A percentile compares a stretch with the other conserved stretches of the same genome.
Conservation (phyloP, 345 rosid species). For the Gossypium herbaceum region DNA sequence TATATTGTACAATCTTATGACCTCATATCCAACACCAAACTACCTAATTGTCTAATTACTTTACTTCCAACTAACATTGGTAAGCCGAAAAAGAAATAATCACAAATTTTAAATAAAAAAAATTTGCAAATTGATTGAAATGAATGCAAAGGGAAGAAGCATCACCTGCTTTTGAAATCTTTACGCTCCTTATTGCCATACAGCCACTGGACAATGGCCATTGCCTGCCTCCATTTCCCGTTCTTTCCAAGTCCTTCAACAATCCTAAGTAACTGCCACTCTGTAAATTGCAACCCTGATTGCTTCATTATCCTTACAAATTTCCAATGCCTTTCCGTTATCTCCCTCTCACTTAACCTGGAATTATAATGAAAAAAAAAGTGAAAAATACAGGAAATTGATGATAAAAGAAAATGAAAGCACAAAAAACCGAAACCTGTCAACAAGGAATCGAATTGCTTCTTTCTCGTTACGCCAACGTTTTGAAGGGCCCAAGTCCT, state of each 20-base stretch:
- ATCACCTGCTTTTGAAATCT: constrained; percentile 66
- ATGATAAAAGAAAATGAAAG: background rate
- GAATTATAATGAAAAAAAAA: background rate
- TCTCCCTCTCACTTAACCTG: constrained; percentile 69
- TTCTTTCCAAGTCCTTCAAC: constrained; percentile 64
- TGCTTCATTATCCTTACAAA: constrained; percentile 88
- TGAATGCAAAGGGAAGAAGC: background rate
- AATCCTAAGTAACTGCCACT: constrained; percentile 80
- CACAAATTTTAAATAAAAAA: too few relatives aligned
- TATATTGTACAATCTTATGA: background rate
- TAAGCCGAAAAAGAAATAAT: background rate
- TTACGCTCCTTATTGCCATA: constrained; percentile 54
- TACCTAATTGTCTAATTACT: background rate
- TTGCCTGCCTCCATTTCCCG: constrained; percentile 74
- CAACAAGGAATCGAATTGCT: constrained; percentile 62
- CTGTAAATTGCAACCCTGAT: constrained; percentile 72
- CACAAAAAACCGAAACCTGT: constrained; percentile 36
- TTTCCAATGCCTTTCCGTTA: constrained; percentile 78
- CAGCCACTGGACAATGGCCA: constrained; percentile 73
- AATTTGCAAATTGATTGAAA: too few relatives aligned
- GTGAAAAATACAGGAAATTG: background rate
- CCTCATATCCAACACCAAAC: background rate
- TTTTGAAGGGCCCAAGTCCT: constrained; percentile 49
- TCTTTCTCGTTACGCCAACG: constrained; percentile 67
- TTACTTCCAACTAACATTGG: background rate